phyloP scores from a whole-genome alignment of 164 flowering plant genomes.

The Stephania yunnanensis region DNA sequence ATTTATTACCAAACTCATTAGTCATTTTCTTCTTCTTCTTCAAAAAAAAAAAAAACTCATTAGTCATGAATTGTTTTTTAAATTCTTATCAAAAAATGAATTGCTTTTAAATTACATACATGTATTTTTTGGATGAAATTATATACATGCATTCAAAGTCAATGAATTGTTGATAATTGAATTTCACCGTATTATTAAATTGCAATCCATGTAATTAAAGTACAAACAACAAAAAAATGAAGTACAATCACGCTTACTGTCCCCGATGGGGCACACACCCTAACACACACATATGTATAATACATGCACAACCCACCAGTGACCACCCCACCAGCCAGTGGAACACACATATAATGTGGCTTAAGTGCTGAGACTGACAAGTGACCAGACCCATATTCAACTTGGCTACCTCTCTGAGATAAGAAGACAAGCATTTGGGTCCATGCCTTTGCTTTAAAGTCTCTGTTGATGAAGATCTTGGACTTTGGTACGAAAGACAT shows the following conservation, averaged over 20 bases:
- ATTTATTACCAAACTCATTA: too few species aligned
- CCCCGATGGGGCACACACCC: neutral
- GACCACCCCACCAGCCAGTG: neutral
- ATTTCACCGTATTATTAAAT: too few species aligned
- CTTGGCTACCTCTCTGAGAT: neutral
- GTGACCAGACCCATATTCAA: neutral
- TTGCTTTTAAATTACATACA: too few species aligned
- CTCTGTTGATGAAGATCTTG: neutral
- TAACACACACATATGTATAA: neutral
- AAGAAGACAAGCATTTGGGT: neutral
- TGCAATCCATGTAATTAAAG: too few species aligned
- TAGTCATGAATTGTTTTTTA: too few species aligned
- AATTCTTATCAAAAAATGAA: too few species aligned
- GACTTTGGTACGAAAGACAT: neutral
- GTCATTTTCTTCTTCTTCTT: too few species aligned
- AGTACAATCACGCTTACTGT: neutral
- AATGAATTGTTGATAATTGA: too few species aligned
- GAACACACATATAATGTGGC: neutral
- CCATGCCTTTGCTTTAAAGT: neutral
- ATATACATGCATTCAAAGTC: too few species aligned
- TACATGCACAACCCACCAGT: neutral
- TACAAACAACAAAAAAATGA: neutral
- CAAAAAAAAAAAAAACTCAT: too few species aligned
- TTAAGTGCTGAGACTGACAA: neutral
- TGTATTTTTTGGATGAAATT: too few species aligned